Evolutionary conservation across 805 yeast genomes (phyloP), one percentile per base, ranked within the genome.

Genomic region (Tetrapisispora taiwanensis): DNA sequence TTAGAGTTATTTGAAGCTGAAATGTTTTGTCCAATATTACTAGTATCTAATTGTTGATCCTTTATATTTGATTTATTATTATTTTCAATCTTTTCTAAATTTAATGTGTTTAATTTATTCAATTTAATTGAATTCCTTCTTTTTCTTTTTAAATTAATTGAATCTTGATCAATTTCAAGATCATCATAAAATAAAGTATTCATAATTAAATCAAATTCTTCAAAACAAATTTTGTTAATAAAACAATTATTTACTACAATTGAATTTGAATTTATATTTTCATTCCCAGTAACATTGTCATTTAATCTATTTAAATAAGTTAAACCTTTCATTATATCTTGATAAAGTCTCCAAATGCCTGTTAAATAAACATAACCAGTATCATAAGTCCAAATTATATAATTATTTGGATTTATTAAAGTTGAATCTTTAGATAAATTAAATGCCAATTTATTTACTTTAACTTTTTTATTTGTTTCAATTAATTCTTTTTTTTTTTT

Each of bases 341-440:
- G 66, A 50, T 57, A 62, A 30, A 61, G 47, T 61, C 88, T 84
- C 95, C 95, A 86, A 41, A 87, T 72, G 1, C 95, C 95, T 0
- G 95, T 87, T 42, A 87, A 70, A 54, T 84, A 94, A 7, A 87
- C 95, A 57, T 79, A 80, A 0, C 95, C 95, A 2, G 92, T 79
- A 51, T 73, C 75, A 57, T 81, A 80, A 60, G 84, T 92, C 95
- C 95, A 87, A 50, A 86, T 79, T 44, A 87, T 75, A 76, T 86
- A 76, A 52, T 83, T 82, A 47, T 73, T 76, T 52, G 56, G 59
- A 39, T 60, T 60, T 44, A 62, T 55, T 24, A 58, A 48, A 26
- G 48, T 19, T 7, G 30, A 18, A 13, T 31, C 19, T 9, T 31
- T 32, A 17, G 41, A 53, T 24, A 60, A 46, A 28, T 50, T 19